Conservation (phyloP, 352 stramenopile species). For the Pythium angustatum region DNA sequence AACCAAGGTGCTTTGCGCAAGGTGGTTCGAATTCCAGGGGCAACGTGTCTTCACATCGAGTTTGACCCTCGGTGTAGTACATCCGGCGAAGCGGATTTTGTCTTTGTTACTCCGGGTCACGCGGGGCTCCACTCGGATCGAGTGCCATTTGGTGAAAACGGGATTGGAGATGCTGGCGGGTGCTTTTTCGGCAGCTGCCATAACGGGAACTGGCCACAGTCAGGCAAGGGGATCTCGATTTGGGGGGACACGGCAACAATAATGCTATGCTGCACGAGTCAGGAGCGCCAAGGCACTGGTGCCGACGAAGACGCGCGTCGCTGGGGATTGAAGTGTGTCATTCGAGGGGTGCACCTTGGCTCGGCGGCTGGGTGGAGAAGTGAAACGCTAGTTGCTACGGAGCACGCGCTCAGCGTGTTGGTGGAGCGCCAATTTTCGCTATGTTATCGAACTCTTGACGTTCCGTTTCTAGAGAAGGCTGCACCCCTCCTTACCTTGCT, state of each 20-base stretch:
- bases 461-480: background rate
- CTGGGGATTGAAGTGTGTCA: conserved; percentile 66
- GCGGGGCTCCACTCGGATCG: conserved; percentile 63
- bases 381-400: conserved; percentile 35
- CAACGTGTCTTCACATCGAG: conserved; percentile 57
- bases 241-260: conserved; percentile 65
- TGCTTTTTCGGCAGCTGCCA: conserved; percentile 64
- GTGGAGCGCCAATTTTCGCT: conserved; percentile 13
- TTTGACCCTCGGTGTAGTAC: conserved; percentile 71
- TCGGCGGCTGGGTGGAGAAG: conserved; percentile 29
- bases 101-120: conserved; percentile 60
- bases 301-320: conserved; percentile 39
- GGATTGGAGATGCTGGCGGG: conserved; percentile 61
- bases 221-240: conserved; percentile 46
- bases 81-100: conserved; percentile 59
- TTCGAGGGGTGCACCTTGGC: conserved; percentile 41
- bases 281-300: conserved; percentile 38
- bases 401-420: conserved; percentile 35
- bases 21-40: conserved; percentile 55
- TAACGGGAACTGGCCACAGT: conserved; percentile 53
- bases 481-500: background rate
- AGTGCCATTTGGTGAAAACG: conserved; percentile 53
- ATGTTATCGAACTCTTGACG: conserved; percentile 5
- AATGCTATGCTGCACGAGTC: conserved; percentile 66
- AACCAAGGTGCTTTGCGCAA: conserved; percentile 59